Evolutionary conservation across 169 alveolate genomes (phyloP), one percentile per base, ranked within the genome.

Genomic region (Fabrea salina): DNA sequence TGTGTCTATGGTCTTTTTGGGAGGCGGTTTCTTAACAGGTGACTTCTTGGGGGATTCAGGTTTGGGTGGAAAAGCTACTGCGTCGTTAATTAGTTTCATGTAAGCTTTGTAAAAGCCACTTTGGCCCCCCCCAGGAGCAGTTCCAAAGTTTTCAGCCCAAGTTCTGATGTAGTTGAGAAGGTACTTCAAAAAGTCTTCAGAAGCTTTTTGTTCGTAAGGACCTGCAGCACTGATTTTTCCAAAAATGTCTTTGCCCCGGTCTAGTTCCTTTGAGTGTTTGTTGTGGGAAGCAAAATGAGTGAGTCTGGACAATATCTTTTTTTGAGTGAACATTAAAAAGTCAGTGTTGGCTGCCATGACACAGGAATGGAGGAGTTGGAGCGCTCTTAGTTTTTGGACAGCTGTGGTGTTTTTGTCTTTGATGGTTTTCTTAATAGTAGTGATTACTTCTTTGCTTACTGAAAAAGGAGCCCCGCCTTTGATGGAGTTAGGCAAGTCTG

Each of bases 401-500:
- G 67, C 67, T 16, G 35, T 30, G 0, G 16, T 30, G 32, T 25
- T 43, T 35, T 70, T 70, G 0, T 25, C 25, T 50, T 70, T 70
- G 4, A 70, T 70, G 1, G 37, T 32, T 7, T 43, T 50, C 37
- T 70, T 70, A 3, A 70, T 27, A 5, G 22, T 30, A 1, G 67
- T 25, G 4, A 68, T 39, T 8, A 68, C 41, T 8, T 40, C 78
- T 68, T 68, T 68, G 61, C 67, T n/a, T n/a, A n/a, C n/a, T n/a
- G n/a, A n/a, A n/a, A n/a, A n/a, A n/a, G n/a, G n/a, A n/a, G n/a
- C n/a, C n/a, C n/a, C n/a, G n/a, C n/a, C n/a, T n/a, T n/a, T n/a
- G n/a, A n/a, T n/a, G n/a, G n/a, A n/a, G n/a, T 44, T 44, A 8
- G 53, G 16, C 8, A 44, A 44, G 53, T 44, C 53, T 11, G 53